Evolutionary conservation across 495 filamentous ascomycete species (phyloP), one percentile per base, ranked within the genome.

Genomic region (Penicillium arizonense): DNA sequence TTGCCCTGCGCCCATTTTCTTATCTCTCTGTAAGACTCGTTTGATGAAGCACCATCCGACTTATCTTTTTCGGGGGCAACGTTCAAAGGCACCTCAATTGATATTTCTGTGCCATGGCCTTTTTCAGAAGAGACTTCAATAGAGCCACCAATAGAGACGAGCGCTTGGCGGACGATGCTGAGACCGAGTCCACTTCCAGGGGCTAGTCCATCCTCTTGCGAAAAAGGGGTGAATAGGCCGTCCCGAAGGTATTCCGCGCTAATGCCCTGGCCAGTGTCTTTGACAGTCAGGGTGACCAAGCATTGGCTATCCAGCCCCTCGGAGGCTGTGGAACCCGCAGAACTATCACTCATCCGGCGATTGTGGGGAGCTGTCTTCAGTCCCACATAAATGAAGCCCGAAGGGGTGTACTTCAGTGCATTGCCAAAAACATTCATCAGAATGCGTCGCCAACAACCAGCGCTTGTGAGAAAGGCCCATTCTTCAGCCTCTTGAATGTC

Each of bases 201-300:
- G 0, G 78, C 74, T 18, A 88, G 72, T 2, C 74, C 63, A 51
- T 89, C 77, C 57, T 90, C 87, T 52, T 91, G 88, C 4, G 76
- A 75, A 55, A 90, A 91, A 0, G 87, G 84, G 5, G 76, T 83
- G 64, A 85, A 91, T 1, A 89, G 61, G 20, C 78, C 73, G 32
- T 84, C 79, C n/a, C 80, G 78, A 36, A 90, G 36, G 47, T 55
- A 69, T 9, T 58, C 79, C 6, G 77, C 60, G 0, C 76, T 76
- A 47, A 91, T 90, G 9, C 88, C 88, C 33, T 77, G 76, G 6
- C 86, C 86, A 2, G 85, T 85, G 52, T 89, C 86, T 28, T 74
- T 75, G 16, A 89, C 77, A 3, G 69, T 72, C 7, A 72, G 40
- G 16, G 48, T 58, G n/a, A 73, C 58, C 36, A 53, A 47, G 21